Percentiles rank a stretch among this genome's conserved stretches.
phyloP scores from a whole-genome alignment of 2,329 filamentous ascomycete genomes.

The Penicillium brasilianum region DNA sequence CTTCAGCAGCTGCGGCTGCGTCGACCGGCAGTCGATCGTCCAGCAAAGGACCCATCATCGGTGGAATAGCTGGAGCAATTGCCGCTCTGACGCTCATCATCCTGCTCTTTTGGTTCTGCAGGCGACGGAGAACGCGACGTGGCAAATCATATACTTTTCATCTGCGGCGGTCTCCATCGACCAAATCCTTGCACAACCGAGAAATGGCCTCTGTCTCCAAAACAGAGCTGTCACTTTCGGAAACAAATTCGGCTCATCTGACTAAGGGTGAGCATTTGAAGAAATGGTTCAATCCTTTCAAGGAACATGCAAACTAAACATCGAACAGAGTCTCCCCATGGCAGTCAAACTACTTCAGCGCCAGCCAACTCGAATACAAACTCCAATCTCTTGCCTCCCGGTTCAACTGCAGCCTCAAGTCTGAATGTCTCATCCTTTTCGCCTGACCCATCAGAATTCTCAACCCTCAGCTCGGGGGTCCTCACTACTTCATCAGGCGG shows the following conservation, averaged over 20 bases:
- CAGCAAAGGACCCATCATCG: conserved; percentile 28
- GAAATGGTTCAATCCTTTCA: background rate
- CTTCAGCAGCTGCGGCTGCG: background rate
- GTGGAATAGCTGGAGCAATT: conserved; percentile 29
- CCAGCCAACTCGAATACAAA: background rate
- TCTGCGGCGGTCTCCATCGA: conserved; percentile 7
- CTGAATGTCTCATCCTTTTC: background rate
- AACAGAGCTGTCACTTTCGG: background rate
- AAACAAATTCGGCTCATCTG: background rate
- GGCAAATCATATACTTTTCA: conserved; percentile 5
- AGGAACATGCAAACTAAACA: background rate
- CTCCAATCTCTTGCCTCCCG: background rate
- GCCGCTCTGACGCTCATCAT: conserved; percentile 17
- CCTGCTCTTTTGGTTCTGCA: conserved; percentile 22
- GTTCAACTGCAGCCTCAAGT: background rate
- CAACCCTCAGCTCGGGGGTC: background rate
- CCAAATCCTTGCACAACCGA: conserved; percentile 3
- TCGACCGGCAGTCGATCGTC: background rate
- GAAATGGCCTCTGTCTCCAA: background rate
- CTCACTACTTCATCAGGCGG: background rate
- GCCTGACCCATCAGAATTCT: conserved; percentile 3
- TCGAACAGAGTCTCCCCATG: background rate
- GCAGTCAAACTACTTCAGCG: background rate
- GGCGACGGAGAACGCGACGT: conserved; percentile 24
- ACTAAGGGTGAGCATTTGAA: conserved; percentile 1